Evolutionary conservation across 2,329 filamentous ascomycete genomes (phyloP).

Genomic region (Ophiostoma tasmaniense): DNA sequence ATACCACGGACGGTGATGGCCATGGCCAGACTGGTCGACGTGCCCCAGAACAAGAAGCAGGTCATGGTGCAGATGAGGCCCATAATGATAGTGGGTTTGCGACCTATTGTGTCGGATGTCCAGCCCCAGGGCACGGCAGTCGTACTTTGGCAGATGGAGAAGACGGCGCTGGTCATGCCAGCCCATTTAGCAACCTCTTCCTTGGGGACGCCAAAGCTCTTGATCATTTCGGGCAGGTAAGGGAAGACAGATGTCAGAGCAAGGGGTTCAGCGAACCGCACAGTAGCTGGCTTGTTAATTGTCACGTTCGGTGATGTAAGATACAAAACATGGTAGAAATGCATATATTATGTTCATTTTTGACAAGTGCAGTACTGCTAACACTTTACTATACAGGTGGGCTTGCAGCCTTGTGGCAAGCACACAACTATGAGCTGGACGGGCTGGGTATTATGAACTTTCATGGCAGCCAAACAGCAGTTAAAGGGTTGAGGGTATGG

Average conservation of each 20-base stretch:
- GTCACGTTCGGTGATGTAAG: neutral
- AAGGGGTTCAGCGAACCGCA: conserved; percentile 68
- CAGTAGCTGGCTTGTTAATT: conserved; percentile 49
- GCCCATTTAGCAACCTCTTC: conserved; percentile 73
- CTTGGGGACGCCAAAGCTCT: conserved; percentile 62
- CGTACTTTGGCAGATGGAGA: conserved; percentile 62
- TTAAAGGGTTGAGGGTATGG: neutral
- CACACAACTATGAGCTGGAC: neutral
- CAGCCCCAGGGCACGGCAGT: conserved; percentile 70
- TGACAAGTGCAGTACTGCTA: neutral
- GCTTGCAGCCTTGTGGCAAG: neutral
- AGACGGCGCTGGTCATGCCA: conserved; percentile 63
- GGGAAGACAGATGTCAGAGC: conserved; percentile 65
- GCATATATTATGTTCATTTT: neutral
- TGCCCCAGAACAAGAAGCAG: conserved; percentile 72
- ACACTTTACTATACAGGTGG: neutral
- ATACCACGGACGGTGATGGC: conserved; percentile 68
- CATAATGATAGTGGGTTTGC: conserved; percentile 71
- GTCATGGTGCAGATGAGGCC: conserved; percentile 73
- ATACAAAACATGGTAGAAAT: no score
- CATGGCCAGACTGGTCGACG: conserved; percentile 71
- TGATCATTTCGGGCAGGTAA: conserved; percentile 71
- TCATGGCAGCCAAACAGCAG: neutral
- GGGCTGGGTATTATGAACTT: neutral
- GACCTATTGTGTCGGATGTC: conserved; percentile 67